A percentile compares a stretch with the other conserved stretches of the same genome.
These are phyloP conservation scores for Hygrocybe punicea DNA, from an alignment of 768 basidiomycete genomes.

Conservation along the genomic window DNA sequence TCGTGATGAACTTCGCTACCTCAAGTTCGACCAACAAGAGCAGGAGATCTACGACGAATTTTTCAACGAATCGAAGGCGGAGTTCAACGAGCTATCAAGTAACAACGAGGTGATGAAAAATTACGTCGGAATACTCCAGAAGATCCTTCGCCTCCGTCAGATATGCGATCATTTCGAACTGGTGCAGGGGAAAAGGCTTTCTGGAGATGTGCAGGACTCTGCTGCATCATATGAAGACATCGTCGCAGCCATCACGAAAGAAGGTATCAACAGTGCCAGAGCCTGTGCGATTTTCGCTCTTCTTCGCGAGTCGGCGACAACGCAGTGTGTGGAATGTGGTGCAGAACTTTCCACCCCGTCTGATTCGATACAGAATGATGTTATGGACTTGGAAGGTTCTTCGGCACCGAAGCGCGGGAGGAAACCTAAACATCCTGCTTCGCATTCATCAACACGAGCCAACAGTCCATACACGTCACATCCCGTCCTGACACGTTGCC, in stretches of 20 bases:
- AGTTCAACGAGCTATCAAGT: conserved; percentile 81
- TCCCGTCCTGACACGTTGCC: conserved; percentile 84
- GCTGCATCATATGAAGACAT: conserved; percentile 74
- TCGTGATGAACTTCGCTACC: conserved; percentile 80
- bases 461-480: conserved; percentile 63
- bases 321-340: conserved; percentile 87
- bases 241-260: conserved; percentile 64
- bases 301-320: conserved; percentile 79
- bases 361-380: conserved; percentile 48
- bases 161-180: conserved; percentile 96
- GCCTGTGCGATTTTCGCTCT: conserved; percentile 84
- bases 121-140: conserved; percentile 95
- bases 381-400: conserved; percentile 42
- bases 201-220: conserved; percentile 47
- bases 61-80: conserved; percentile 85
- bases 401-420: conserved; percentile 46
- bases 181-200: conserved; percentile 63
- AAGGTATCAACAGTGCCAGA: conserved; percentile 72
- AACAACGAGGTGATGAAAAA: conserved; percentile 97
- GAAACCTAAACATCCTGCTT: conserved; percentile 50
- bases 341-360: conserved; percentile 59
- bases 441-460: conserved; percentile 70
- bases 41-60: conserved; percentile 84
- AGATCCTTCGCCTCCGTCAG: conserved; percentile 92
- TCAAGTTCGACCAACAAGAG: conserved; percentile 81